Percentiles rank a stretch among this genome's conserved stretches.
These are phyloP conservation scores for Pythium apleroticum DNA, from an alignment of 352 stramenopile species.

Conservation along the genomic window DNA sequence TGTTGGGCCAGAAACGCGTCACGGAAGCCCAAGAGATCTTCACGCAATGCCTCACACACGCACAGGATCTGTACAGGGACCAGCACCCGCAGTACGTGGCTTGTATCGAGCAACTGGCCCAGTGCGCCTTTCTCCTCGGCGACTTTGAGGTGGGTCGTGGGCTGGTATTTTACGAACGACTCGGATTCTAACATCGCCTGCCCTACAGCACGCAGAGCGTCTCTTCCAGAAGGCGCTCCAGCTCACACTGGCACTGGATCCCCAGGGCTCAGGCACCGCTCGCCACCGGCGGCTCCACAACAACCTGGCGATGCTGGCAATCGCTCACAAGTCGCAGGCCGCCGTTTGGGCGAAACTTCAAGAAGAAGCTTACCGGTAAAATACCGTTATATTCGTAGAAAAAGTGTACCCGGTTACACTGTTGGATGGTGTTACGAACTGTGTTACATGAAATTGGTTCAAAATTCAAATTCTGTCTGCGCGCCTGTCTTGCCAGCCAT, in stretches of 20 bases:
- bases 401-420: not conserved
- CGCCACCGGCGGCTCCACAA: conserved; percentile 46
- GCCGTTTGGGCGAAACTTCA: conserved; percentile 26
- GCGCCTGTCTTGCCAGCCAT: not conserved
- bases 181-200: not conserved
- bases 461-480: conserved; percentile 15
- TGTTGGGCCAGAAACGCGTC: conserved; percentile 52
- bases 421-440: not conserved
- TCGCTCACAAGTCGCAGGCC: conserved; percentile 35
- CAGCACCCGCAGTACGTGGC: conserved; percentile 24
- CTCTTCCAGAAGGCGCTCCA: conserved; percentile 43
- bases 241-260: conserved; percentile 11
- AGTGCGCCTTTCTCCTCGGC: conserved; percentile 54
- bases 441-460: conserved; percentile 5
- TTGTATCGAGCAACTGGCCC: conserved; percentile 51
- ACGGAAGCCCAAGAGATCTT: conserved; percentile 39
- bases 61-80: conserved; percentile 28
- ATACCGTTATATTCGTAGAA: conserved; percentile 18
- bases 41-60: conserved; percentile 32
- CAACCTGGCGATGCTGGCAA: conserved; percentile 61
- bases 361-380: conserved; percentile 10
- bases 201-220: conserved; percentile 37
- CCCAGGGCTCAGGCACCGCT: not conserved
- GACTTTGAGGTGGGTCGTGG: conserved; percentile 41
- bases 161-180: not conserved